These are phyloP conservation scores for Erysimum cheiri DNA, from an alignment of 441 rosid species.

Conservation along the genomic window DNA sequence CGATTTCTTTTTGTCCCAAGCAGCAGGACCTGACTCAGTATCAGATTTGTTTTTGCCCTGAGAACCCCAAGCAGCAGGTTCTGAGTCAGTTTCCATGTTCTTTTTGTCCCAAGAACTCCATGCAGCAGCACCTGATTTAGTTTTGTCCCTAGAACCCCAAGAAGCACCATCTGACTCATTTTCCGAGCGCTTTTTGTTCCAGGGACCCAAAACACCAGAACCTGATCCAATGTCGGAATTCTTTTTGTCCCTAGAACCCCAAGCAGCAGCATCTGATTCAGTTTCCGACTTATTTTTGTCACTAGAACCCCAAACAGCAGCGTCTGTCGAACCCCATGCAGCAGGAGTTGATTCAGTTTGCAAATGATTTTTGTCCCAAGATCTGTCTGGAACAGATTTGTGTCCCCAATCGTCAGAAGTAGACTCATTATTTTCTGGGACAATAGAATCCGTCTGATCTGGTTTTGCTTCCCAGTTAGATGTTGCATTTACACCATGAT, in stretches of 20 bases:
- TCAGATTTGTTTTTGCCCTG: neutral
- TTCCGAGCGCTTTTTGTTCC: neutral
- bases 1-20: neutral
- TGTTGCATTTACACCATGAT: conserved; percentile 39
- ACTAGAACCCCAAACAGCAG: conserved; percentile 33
- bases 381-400: conserved; percentile 33
- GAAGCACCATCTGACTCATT: neutral
- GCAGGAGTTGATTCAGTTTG: conserved; percentile 33
- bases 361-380: conserved; percentile 24
- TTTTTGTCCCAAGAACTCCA: conserved; percentile 3
- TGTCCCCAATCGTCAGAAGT: conserved; percentile 31
- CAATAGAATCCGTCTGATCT: conserved; percentile 27
- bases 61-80: conserved; percentile 23
- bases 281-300: conserved; percentile 16
- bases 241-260: conserved; percentile 15
- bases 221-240: conserved; percentile 31
- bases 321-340: neutral
- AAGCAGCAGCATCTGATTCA: conserved; percentile 20
- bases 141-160: conserved; percentile 1
- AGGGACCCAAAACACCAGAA: conserved; percentile 3
- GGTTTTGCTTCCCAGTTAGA: conserved; percentile 38
- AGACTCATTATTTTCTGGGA: conserved; percentile 31
- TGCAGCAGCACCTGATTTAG: conserved; percentile 6
- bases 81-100: conserved; percentile 10
- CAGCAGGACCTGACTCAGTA: neutral